phyloP scores from a whole-genome alignment of 2,329 filamentous ascomycete species.

The Harringtonia lauricola region DNA sequence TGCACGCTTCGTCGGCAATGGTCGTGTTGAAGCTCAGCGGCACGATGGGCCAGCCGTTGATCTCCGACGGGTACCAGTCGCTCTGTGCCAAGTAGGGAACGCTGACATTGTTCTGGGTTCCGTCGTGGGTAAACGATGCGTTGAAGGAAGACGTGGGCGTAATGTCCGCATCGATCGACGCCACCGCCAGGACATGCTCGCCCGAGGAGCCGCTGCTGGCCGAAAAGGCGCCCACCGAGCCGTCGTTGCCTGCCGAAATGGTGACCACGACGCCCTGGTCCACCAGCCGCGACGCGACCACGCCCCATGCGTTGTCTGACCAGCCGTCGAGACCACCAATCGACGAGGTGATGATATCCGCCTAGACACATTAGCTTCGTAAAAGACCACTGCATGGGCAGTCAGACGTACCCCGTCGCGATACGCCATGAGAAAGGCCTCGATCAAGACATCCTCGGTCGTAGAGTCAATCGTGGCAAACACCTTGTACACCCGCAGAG shows the following conservation, averaged over 20 bases:
- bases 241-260: conserved; percentile 39
- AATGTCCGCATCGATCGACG: conserved; percentile 23
- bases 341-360: conserved; percentile 44
- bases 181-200: conserved; percentile 29
- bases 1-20: conserved; percentile 24
- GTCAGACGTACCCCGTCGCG: conserved; percentile 32
- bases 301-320: conserved; percentile 39
- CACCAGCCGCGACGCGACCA: conserved; percentile 39
- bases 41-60: conserved; percentile 15
- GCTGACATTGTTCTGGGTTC: conserved; percentile 3
- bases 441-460: conserved; percentile 43
- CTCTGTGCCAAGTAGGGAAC: conserved; percentile 7
- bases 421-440: conserved; percentile 48
- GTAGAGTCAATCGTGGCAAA: not conserved
- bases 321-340: conserved; percentile 40
- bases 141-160: conserved; percentile 10
- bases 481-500: conserved; percentile 1
- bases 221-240: conserved; percentile 6
- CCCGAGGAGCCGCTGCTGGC: conserved; percentile 20
- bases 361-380: conserved; percentile 10
- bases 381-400: not conserved
- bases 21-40: conserved; percentile 14
- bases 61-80: conserved; percentile 7
- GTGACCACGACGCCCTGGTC: conserved; percentile 41
- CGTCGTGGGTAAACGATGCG: conserved; percentile 5